Conservation (phyloP, 2,329 filamentous ascomycete genomes). For the Colletotrichum noveboracense region DNA sequence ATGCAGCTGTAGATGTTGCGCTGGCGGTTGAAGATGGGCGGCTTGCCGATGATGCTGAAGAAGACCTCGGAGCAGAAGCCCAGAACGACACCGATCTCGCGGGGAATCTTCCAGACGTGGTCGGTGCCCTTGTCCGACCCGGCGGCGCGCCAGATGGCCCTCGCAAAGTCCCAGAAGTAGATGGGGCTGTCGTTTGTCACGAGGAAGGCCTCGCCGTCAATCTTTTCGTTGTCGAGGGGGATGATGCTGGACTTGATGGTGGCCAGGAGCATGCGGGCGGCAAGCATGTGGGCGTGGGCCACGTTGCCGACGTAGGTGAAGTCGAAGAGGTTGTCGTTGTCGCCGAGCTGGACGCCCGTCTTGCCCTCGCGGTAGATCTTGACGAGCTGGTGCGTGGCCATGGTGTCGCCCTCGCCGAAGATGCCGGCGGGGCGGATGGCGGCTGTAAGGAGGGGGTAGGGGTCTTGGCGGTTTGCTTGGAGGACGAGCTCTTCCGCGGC, state of each 20-base stretch:
- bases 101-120: constrained; percentile 60
- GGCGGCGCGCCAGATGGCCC: constrained; percentile 74
- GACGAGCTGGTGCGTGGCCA: constrained; percentile 76
- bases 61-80: constrained; percentile 60
- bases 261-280: constrained; percentile 73
- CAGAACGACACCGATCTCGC: constrained; percentile 55
- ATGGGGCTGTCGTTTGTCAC: constrained; percentile 89
- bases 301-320: constrained; percentile 70
- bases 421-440: constrained; percentile 87
- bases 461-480: constrained; percentile 68
- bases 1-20: constrained; percentile 72
- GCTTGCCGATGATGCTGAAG: constrained; percentile 53
- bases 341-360: constrained; percentile 80
- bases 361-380: constrained; percentile 71
- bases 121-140: constrained; percentile 57
- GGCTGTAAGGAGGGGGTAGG: constrained; percentile 70
- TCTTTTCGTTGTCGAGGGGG: constrained; percentile 73
- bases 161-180: constrained; percentile 90
- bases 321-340: constrained; percentile 68
- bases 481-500: constrained; percentile 84
- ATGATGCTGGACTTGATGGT: constrained; percentile 54
- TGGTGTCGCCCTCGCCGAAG: constrained; percentile 87
- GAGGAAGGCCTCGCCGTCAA: constrained; percentile 88
- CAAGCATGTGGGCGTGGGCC: constrained; percentile 82
- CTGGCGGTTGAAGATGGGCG: constrained; percentile 63